A percentile compares a stretch with the other conserved stretches of the same genome.
phyloP scores from a whole-genome alignment of 192 early-diverging fungal species.

The Phlyctochytrium bullatum region DNA sequence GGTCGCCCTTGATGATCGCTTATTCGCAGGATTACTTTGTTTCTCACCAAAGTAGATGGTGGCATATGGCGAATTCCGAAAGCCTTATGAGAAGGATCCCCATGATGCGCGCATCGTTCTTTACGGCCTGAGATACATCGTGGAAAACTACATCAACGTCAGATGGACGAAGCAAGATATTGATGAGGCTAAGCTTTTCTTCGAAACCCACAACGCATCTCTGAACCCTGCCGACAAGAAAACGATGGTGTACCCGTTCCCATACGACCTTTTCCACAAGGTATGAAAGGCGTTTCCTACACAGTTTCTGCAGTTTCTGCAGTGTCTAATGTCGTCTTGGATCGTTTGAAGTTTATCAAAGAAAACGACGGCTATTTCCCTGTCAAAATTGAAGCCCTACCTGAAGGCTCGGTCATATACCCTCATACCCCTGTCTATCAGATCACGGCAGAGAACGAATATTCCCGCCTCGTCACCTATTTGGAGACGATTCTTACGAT shows the following conservation, averaged over 20 bases:
- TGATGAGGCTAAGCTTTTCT: slow-evolving; percentile 64
- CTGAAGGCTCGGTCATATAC: slow-evolving; percentile 78
- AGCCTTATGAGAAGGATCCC: slow-evolving; percentile 59
- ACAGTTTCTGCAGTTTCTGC: not conserved
- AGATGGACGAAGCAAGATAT: slow-evolving; percentile 73
- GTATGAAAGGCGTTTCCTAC: slow-evolving; percentile 18
- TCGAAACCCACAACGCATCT: slow-evolving; percentile 71
- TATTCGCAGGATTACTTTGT: not conserved
- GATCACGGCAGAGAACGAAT: slow-evolving; percentile 72
- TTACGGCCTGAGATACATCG: slow-evolving; percentile 83
- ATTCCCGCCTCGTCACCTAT: slow-evolving; percentile 75
- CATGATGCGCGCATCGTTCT: slow-evolving; percentile 75
- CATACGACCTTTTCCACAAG: slow-evolving; percentile 71
- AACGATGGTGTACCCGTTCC: slow-evolving; percentile 66
- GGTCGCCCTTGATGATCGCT: slow-evolving; percentile 26
- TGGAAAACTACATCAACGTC: slow-evolving; percentile 69
- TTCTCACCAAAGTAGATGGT: slow-evolving; percentile 46
- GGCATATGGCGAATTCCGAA: slow-evolving; percentile 83
- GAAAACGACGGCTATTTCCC: slow-evolving; percentile 86
- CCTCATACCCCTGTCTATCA: slow-evolving; percentile 80
- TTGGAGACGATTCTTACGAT: slow-evolving; percentile 81
- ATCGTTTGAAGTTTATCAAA: slow-evolving; percentile 55
- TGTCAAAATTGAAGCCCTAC: slow-evolving; percentile 72
- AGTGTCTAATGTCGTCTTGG: not conserved
- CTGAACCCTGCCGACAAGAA: not conserved